Conservation (phyloP, 768 basidiomycete species). For the Tephrocybe rancida region DNA sequence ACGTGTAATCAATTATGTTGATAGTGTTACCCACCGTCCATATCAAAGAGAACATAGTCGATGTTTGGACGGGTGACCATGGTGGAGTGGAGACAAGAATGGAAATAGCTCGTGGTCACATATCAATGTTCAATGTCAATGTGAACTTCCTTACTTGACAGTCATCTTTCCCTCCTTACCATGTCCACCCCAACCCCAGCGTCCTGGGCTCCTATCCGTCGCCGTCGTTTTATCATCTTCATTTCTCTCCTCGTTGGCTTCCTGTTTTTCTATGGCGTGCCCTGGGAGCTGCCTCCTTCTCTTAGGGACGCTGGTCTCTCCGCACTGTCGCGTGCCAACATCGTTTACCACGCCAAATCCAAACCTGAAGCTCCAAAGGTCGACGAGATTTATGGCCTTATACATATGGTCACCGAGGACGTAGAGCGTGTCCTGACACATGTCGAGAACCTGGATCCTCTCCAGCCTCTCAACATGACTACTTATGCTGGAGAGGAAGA, state of each 20-base stretch:
- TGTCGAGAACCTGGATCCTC: constrained; percentile 44
- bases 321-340: constrained; percentile 39
- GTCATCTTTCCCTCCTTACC: neutral
- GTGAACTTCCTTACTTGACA: neutral
- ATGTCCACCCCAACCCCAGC: constrained; percentile 20
- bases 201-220: constrained; percentile 32
- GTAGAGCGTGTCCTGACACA: constrained; percentile 41
- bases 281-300: constrained; percentile 42
- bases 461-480: constrained; percentile 47
- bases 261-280: constrained; percentile 43
- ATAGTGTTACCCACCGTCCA: constrained; percentile 62
- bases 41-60: constrained; percentile 73
- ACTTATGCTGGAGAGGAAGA: constrained; percentile 55
- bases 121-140: neutral
- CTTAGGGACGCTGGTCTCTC: constrained; percentile 34
- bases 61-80: constrained; percentile 27
- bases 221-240: constrained; percentile 48
- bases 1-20: neutral
- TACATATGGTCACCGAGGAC: constrained; percentile 62
- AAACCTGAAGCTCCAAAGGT: constrained; percentile 29
- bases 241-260: constrained; percentile 36
- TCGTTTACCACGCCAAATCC: constrained; percentile 38
- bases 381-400: constrained; percentile 71
- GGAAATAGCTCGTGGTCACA: neutral
- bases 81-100: constrained; percentile 1